These are phyloP conservation scores for Spergularia azorica DNA, from an alignment of 179 eudicot genomes.

Conservation along the genomic window DNA sequence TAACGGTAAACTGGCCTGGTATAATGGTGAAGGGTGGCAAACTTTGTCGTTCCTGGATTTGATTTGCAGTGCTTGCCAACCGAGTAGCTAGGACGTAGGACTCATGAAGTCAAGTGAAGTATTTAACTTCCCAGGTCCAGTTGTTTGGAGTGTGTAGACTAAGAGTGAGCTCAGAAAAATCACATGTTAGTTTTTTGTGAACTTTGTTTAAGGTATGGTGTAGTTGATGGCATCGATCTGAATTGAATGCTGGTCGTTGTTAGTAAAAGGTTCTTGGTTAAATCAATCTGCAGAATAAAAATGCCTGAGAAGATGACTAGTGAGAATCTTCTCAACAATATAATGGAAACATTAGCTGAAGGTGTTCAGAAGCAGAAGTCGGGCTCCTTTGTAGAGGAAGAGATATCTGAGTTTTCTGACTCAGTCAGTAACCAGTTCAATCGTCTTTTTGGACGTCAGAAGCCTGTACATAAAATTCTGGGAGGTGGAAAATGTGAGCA, in stretches of 20 bases:
- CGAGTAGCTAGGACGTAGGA: background rate
- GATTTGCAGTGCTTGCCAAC: background rate
- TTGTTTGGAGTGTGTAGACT: background rate
- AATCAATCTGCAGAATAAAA: slow-evolving; percentile 25
- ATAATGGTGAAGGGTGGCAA: background rate
- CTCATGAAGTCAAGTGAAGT: background rate
- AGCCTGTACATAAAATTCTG: slow-evolving; percentile 68
- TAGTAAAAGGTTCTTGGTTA: slow-evolving; percentile 3
- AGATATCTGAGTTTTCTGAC: slow-evolving; percentile 39
- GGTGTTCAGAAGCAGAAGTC: slow-evolving; percentile 50
- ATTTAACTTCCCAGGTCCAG: background rate
- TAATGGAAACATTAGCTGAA: slow-evolving; percentile 65
- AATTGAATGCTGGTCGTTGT: background rate
- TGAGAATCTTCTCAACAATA: slow-evolving; percentile 72
- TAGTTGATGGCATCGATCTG: background rate
- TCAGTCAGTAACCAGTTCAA: slow-evolving; percentile 61
- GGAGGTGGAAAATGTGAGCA: slow-evolving; percentile 92
- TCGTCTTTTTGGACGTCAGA: slow-evolving; percentile 83
- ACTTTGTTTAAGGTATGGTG: background rate
- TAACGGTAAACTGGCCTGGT: background rate
- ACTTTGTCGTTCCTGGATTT: background rate
- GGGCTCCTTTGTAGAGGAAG: slow-evolving; percentile 55
- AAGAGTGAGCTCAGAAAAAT: background rate
- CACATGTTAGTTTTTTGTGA: background rate
- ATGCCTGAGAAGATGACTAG: slow-evolving; percentile 83